Evolutionary conservation across 352 stramenopile species (phyloP).

Genomic region (Pythium dissotocum): DNA sequence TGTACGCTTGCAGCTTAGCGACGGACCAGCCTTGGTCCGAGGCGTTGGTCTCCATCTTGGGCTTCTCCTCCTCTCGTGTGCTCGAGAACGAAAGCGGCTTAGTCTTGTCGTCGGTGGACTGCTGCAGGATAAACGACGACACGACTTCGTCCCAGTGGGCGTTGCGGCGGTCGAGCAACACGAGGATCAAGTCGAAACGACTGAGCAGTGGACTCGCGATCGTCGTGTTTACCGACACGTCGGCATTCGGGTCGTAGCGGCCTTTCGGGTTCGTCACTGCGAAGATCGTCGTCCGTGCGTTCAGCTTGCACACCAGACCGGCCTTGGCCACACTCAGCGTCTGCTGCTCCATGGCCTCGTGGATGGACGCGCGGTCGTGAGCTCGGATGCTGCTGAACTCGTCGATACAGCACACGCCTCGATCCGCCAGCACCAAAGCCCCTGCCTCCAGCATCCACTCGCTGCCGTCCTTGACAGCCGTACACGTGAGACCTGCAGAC

Average conservation of each 20-base stretch:
- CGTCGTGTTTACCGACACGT: constrained; percentile 94
- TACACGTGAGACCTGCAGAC: constrained; percentile 97
- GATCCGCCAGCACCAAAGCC: constrained; percentile 90
- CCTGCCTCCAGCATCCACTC: constrained; percentile 97
- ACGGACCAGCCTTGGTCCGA: constrained; percentile 66
- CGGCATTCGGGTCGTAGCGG: constrained; percentile 79
- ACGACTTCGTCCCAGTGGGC: constrained; percentile 93
- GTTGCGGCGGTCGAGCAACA: constrained; percentile 91
- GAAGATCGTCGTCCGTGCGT: constrained; percentile 94
- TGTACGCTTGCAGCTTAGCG: constrained; percentile 91
- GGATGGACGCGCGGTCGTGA: constrained; percentile 92
- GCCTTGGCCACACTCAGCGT: constrained; percentile 97
- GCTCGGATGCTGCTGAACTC: constrained; percentile 96
- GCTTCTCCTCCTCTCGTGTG: constrained; percentile 23
- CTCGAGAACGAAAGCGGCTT: constrained; percentile 15
- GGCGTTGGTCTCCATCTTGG: no score
- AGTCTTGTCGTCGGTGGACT: constrained; percentile 46
- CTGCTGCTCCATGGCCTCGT: constrained; percentile 99
- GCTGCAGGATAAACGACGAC: constrained; percentile 94
- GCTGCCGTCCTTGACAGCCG: constrained; percentile 92
- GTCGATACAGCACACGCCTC: constrained; percentile 96
- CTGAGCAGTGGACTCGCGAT: constrained; percentile 95
- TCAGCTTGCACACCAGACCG: constrained; percentile 96
- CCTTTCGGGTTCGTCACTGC: constrained; percentile 95
- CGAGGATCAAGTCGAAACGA: constrained; percentile 96